Base-by-base conservation (phyloP, 352 stramenopile species). In the Thalassiosira ordinaria region DNA sequence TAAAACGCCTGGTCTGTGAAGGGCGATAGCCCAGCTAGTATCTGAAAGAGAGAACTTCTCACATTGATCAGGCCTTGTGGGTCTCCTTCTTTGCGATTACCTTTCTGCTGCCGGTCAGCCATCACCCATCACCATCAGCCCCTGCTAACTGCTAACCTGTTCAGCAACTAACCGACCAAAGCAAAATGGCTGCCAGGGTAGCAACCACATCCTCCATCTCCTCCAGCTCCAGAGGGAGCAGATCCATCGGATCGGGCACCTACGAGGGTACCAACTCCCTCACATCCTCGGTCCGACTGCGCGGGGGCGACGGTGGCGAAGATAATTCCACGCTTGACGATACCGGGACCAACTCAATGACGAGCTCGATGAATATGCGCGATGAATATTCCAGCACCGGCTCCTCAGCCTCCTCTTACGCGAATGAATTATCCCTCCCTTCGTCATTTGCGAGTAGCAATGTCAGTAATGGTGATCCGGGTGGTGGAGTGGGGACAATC, bases 261-360 rank as follows among this genome's bases (percentile, higher is more conserved):
- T n/a, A n/a, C n/a, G n/a, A n/a, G 39, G 51, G 51, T 3, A 60
- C 51, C 51, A 60, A 60, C 16, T 60, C 51, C 4, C 14, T 60
- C 4, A 60, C 51, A 5, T n/a, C 3, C 51, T 60, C 51, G 13
- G 27, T 60, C 16, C 24, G 27, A 37, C 18, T 60, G 51, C 51
- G 51, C 24, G 24, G n/a, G n/a, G n/a, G n/a, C n/a, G n/a, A n/a
- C n/a, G n/a, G n/a, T n/a, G n/a, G n/a, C n/a, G n/a, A 60, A 16
- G 4, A 60, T 4, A 26, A 60, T 37, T 60, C 51, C 39, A 47
- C 39, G 11, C 11, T 47, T 16, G 33, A n/a, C n/a, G n/a, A n/a
- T n/a, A n/a, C n/a, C n/a, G n/a, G n/a, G n/a, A 47, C 4, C 1
- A 47, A 47, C 13, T 47, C 39, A 47, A n/a, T n/a, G 9, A 47